Base-by-base conservation (phyloP, 805 yeast species). In the Pichia manshurica region DNA sequence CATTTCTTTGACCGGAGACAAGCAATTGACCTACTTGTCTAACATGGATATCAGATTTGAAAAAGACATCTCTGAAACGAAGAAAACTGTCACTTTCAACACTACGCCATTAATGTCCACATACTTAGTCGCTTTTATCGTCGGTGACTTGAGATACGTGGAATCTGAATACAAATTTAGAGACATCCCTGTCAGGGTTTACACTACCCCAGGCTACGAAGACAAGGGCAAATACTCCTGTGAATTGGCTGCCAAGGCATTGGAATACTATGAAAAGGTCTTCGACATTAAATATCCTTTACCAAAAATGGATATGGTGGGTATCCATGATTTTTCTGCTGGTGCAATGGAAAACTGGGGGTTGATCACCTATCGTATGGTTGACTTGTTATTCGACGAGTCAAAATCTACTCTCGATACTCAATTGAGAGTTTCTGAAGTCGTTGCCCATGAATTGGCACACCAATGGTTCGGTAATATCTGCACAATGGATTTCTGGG, bases 281-380 rank as follows among this genome's bases (percentile, higher is more conserved):
- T 78, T 78, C 53, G 77, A 73, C 51, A 64, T 77, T 47, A 64
- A 63, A 39, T 87, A 85, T 60, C 93, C 95, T 76, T 70, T 87
- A 57, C 91, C 95, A 47, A 87, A 87, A 66, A 72, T 86, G 71
- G 95, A 87, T 62, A 73, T 85, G 72, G 74, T 87, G 48, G 90
- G 87, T 21, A 83, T 87, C 51, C 90, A 84, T 58, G 81, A 86
- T 46, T 84, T 82, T 59, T 74, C 84, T 21, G 89, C 88, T 48
- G 88, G 89, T 57, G 96, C 95, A 34, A 87, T 87, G 96, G 96
- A 87, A 68, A 87, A 87, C 70, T 87, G 90, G 87, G 95, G 95
- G 35, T 71, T 87, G 48, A 77, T 87, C 54, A 88, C 77, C 59
- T 86, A 76, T 68, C 84, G 82, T 60, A 72, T 76, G 49, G 77